These are phyloP conservation scores for Drechslerella coelobrocha DNA, from an alignment of 2,329 filamentous ascomycete species.

Conservation along the genomic window DNA sequence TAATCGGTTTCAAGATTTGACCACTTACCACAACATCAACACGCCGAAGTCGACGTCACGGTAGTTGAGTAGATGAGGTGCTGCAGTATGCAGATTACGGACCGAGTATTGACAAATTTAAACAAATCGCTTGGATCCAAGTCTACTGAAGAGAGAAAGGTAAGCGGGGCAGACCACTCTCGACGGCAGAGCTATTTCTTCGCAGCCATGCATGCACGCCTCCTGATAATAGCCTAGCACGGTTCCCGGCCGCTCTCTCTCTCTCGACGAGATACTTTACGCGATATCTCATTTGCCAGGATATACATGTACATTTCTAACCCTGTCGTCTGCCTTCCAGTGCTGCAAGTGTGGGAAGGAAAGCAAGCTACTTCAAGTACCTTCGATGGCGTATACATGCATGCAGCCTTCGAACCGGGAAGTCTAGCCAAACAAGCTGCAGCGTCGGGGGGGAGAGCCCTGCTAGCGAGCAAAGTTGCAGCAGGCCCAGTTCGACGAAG, in stretches of 20 bases:
- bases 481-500: slow-evolving; percentile 16
- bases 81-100: neutral
- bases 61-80: neutral
- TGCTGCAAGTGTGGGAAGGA: neutral
- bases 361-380: slow-evolving; percentile 1
- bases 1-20: slow-evolving; percentile 44
- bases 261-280: neutral
- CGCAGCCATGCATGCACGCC: slow-evolving; percentile 44
- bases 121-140: too few species aligned
- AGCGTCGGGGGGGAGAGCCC: slow-evolving; percentile 3
- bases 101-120: neutral
- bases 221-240: slow-evolving; percentile 7
- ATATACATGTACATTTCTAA: neutral
- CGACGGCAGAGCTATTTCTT: neutral
- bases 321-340: neutral
- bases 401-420: neutral
- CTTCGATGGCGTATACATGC: neutral
- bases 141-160: neutral
- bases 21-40: slow-evolving; percentile 47
- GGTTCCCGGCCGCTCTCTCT: neutral
- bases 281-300: slow-evolving; percentile 7
- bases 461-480: slow-evolving; percentile 1
- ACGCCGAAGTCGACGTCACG: slow-evolving; percentile 21
- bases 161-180: neutral
- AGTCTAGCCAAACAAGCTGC: slow-evolving; percentile 6